Evolutionary conservation across 2,329 filamentous ascomycete genomes (phyloP), one percentile per base, ranked within the genome.

Genomic region (Epicoccum sorghinum): DNA sequence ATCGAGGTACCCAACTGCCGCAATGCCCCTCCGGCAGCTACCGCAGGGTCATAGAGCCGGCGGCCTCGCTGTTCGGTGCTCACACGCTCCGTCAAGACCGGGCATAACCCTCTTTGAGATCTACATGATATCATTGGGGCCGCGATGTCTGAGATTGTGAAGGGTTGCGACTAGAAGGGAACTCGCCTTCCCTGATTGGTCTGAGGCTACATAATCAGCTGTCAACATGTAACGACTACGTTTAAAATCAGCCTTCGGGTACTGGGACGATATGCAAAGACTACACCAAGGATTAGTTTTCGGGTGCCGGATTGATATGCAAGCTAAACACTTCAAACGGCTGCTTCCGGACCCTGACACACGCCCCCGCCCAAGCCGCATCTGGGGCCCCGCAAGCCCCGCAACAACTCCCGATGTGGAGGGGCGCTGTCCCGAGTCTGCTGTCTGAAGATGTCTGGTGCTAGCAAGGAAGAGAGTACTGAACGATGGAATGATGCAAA

Each of bases 341-440:
- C 27, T n/a, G 4, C 24, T 41, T 10, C 7, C 13, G n/a, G 24
- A 41, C 23, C 38, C 24, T 24, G 13, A 41, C 24, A 8, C 32
- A 33, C 32, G 13, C 29, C 14, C 40, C 25, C 39, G 23, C 32
- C 32, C 14, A 49, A 23, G 25, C 47, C 39, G 47, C 10, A 4
- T 13, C 33, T 38, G 39, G 48, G 27, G 18, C 22, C 23, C 35
- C 7, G 32, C 32, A 12, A 2, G 32, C 32, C 32, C 40, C 35
- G 33, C 30, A 47, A 37, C 27, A 39, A 23, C 40, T 55, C 55
- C 52, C 44, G 56, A 45, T 54, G 43, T 59, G 36, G 35, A 23
- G 41, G 41, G 35, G 3, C 2, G 10, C 9, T 1, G 25, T 39
- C 25, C 30, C 29, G 41, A 13, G 10, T 13, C 7, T 18, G 18